phyloP scores from a whole-genome alignment of 306 rosid genomes.

The Urtica urens region DNA sequence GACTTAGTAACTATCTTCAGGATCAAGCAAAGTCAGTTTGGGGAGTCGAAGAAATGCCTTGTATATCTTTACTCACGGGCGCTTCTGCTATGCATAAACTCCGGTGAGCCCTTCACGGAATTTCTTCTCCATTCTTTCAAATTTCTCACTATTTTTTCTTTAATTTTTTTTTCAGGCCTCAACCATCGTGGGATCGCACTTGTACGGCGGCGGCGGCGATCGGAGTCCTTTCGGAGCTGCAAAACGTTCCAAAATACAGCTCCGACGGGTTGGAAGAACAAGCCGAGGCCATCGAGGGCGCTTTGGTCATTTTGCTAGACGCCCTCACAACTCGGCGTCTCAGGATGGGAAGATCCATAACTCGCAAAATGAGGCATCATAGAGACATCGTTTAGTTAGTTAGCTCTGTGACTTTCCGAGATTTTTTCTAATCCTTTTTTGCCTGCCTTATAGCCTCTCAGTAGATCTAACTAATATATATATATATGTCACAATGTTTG shows the following conservation, averaged over 20 bases:
- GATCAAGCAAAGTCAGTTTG: conserved; percentile 58
- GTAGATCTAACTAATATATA: too few species aligned
- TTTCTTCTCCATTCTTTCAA: too few species aligned
- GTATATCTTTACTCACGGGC: conserved; percentile 64
- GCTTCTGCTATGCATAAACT: conserved; percentile 92
- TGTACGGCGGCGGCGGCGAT: conserved; percentile 86
- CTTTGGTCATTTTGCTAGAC: conserved; percentile 46
- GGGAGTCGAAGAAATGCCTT: conserved; percentile 70
- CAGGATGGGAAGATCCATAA: conserved; percentile 93
- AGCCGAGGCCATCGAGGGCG: conserved; percentile 55
- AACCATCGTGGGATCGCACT: conserved; percentile 96
- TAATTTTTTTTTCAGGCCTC: conserved; percentile 49
- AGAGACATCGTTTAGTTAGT: conserved; percentile 33
- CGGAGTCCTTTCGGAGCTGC: conserved; percentile 69
- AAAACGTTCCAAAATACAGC: conserved; percentile 45
- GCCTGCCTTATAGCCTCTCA: too few species aligned
- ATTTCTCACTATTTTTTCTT: too few species aligned
- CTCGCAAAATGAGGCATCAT: conserved; percentile 55
- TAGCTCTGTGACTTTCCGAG: too few species aligned
- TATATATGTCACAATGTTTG: too few species aligned
- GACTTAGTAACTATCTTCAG: conserved; percentile 25
- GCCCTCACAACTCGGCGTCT: conserved; percentile 69
- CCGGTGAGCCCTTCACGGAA: too few species aligned
- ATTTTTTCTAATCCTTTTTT: too few species aligned
- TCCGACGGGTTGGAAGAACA: conserved; percentile 45